These are phyloP conservation scores for Ganoderma sp. DNA, from an alignment of 1,284 basidiomycete species.

Conservation along the genomic window DNA sequence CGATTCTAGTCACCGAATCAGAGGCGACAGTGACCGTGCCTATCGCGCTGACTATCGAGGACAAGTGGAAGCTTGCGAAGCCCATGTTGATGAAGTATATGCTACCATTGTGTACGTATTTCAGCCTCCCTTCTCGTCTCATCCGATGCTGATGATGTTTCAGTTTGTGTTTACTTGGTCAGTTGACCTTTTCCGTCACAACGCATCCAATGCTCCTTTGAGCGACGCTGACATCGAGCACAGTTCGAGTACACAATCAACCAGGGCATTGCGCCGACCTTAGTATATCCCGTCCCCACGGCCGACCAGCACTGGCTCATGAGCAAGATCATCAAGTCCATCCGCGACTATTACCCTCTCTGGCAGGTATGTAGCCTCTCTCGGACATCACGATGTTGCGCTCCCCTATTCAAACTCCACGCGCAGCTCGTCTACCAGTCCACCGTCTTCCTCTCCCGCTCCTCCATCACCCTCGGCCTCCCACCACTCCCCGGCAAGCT, in stretches of 20 bases:
- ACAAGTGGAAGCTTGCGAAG: constrained; percentile 78
- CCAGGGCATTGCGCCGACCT: constrained; percentile 90
- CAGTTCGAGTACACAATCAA: constrained; percentile 95
- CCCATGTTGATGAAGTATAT: constrained; percentile 82
- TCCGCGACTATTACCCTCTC: constrained; percentile 94
- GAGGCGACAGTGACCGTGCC: constrained; percentile 35
- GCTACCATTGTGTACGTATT: constrained; percentile 75
- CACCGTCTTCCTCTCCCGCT: constrained; percentile 95
- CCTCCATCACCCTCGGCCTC: constrained; percentile 86
- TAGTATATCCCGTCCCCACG: constrained; percentile 87
- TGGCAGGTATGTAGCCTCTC: constrained; percentile 70
- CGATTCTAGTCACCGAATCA: constrained; percentile 1
- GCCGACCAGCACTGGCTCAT: constrained; percentile 64
- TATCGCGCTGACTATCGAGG: constrained; percentile 61
- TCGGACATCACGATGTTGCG: background rate
- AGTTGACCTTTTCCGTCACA: constrained; percentile 36
- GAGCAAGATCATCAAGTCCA: constrained; percentile 79
- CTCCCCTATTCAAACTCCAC: background rate
- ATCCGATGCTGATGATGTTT: constrained; percentile 1
- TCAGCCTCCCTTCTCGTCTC: background rate
- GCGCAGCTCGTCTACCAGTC: constrained; percentile 82
- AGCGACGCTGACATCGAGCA: background rate
- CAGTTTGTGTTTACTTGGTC: constrained; percentile 81
- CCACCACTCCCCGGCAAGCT: constrained; percentile 79
- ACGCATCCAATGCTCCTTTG: background rate